phyloP scores from a whole-genome alignment of 2,329 filamentous ascomycete species.

The Chrysosporium keratinophilum region DNA sequence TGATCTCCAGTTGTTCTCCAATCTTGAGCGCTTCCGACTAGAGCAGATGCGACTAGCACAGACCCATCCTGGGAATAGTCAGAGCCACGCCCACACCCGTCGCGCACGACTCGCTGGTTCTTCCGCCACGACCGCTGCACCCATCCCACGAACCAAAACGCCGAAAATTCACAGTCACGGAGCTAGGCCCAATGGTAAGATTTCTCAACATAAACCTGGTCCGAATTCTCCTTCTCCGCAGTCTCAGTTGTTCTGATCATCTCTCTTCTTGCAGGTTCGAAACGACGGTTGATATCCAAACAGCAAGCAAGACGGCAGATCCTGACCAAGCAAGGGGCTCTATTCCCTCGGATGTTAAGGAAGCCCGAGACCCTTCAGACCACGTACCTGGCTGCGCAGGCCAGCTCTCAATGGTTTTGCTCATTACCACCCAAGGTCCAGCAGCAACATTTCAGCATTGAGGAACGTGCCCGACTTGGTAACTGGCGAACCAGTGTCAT shows the following conservation, averaged over 20 bases:
- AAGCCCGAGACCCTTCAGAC: conserved; percentile 12
- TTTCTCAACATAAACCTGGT: conserved; percentile 1
- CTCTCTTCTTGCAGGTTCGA: conserved; percentile 5
- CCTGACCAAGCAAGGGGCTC: conserved; percentile 8
- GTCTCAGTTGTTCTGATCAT: neutral
- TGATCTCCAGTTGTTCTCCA: conserved; percentile 31
- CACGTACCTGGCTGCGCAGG: conserved; percentile 36
- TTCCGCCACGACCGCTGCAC: neutral
- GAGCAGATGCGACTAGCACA: conserved; percentile 27
- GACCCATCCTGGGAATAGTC: conserved; percentile 17
- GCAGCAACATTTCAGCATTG: conserved; percentile 57
- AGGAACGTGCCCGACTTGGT: conserved; percentile 55
- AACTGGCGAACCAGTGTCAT: conserved; percentile 45
- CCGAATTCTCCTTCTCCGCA: neutral
- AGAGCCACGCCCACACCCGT: neutral
- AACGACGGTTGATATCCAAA: conserved; percentile 4
- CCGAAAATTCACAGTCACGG: neutral
- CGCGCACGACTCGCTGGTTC: neutral
- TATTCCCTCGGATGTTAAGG: conserved; percentile 6
- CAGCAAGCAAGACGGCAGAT: neutral
- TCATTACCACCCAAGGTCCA: conserved; percentile 63
- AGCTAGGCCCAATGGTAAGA: conserved; percentile 4
- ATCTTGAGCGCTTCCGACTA: conserved; percentile 30
- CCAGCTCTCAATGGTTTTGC: conserved; percentile 58
- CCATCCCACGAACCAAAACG: conserved; percentile 3